These are phyloP conservation scores for Ogataea sp. DNA, from an alignment of 805 yeast species.

Conservation along the genomic window DNA sequence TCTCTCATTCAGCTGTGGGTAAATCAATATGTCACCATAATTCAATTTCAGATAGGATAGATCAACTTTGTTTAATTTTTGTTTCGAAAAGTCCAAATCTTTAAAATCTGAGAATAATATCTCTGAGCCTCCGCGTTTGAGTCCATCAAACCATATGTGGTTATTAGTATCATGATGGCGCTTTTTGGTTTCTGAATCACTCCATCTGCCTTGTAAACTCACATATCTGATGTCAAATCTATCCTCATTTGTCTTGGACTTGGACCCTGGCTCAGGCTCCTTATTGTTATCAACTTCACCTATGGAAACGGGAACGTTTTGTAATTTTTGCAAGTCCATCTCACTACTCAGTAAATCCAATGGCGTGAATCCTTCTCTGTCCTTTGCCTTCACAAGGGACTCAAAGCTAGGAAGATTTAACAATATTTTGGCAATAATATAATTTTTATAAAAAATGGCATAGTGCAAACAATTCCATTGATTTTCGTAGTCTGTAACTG, in stretches of 20 bases:
- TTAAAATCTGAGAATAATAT: conserved; percentile 54
- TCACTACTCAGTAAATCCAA: conserved; percentile 48
- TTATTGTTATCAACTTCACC: conserved; percentile 6
- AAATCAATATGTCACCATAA: conserved; percentile 15
- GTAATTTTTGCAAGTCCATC: conserved; percentile 34
- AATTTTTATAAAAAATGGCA: conserved; percentile 49
- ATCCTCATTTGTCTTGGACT: background rate
- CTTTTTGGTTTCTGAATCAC: background rate
- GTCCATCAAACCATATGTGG: conserved; percentile 29
- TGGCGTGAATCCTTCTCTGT: conserved; percentile 66
- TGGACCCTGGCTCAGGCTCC: no score
- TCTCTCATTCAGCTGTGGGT: conserved; percentile 13
- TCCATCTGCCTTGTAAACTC: conserved; percentile 11
- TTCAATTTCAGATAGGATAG: conserved; percentile 11
- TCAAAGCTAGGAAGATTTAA: conserved; percentile 16
- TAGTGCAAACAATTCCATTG: conserved; percentile 80
- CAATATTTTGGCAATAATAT: conserved; percentile 43
- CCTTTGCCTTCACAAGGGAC: conserved; percentile 46
- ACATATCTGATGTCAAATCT: conserved; percentile 7
- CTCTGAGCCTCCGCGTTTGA: conserved; percentile 47
- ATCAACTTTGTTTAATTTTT: conserved; percentile 10
- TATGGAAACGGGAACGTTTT: conserved; percentile 19
- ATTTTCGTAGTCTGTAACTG: conserved; percentile 57
- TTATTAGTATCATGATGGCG: background rate
- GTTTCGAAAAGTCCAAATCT: conserved; percentile 5